Evolutionary conservation across 345 rosid genomes (phyloP).

Genomic region (Dimocarpus longan): DNA sequence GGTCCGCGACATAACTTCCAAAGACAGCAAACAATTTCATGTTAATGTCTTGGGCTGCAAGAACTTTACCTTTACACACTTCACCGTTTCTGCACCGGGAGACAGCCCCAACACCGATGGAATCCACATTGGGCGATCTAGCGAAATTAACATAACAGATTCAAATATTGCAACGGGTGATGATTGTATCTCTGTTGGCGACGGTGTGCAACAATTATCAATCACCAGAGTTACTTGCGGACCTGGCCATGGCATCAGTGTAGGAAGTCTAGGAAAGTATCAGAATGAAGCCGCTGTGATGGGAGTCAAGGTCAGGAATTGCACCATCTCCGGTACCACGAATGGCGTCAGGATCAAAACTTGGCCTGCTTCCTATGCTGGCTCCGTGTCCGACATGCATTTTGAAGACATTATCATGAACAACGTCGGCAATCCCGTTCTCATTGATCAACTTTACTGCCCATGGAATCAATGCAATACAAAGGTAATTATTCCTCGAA

Average conservation of each 20-base stretch:
- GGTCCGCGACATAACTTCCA: constrained; percentile 34
- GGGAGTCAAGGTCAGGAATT: constrained; percentile 35
- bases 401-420: constrained; percentile 38
- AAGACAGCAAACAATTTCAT: constrained; percentile 60
- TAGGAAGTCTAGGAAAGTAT: constrained; percentile 62
- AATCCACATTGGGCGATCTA: constrained; percentile 60
- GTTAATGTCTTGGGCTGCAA: constrained; percentile 45
- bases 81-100: constrained; percentile 42
- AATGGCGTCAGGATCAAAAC: constrained; percentile 65
- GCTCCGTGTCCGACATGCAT: constrained; percentile 33
- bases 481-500: constrained; percentile 7
- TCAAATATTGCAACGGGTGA: constrained; percentile 57
- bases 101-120: constrained; percentile 68
- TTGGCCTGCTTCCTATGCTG: constrained; percentile 45
- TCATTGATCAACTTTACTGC: constrained; percentile 51
- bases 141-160: constrained; percentile 34
- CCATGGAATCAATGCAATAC: constrained; percentile 31
- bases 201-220: constrained; percentile 38
- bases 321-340: constrained; percentile 33
- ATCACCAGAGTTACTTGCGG: constrained; percentile 48
- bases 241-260: constrained; percentile 74
- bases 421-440: constrained; percentile 34
- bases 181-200: constrained; percentile 64
- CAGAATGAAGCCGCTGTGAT: constrained; percentile 36
- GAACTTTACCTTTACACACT: constrained; percentile 37